Base-by-base conservation (phyloP, 306 rosid genomes). In the Pyrus bretschneideri region DNA sequence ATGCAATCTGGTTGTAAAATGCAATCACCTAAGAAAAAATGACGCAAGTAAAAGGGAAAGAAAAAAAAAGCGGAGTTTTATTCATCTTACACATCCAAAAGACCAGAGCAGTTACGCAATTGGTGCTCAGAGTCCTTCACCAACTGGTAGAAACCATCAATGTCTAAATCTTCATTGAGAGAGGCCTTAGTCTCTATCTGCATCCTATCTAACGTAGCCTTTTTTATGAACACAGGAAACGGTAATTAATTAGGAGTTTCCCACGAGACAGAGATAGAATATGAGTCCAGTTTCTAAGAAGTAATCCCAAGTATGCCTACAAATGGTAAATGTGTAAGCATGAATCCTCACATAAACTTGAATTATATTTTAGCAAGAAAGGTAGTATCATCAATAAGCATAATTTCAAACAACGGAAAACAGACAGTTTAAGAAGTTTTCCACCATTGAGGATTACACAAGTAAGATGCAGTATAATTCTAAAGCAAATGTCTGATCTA, bases 71-170 rank as follows among this genome's bases (percentile, higher is more conserved):
- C 21, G 67, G 69, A 79, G 69, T 81, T 75, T 61, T 75, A 61
- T 76, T 78, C 58, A 66, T 86, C 97, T 85, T 86, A 94, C 96
- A 87, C 69, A 72, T 87, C 82, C 79, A 78, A 83, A 76, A 89
- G 85, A 86, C 77, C 84, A 78, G 91, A 86, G 86, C 87, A 80
- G 77, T 84, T 81, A 70, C 78, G 88, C 82, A 87, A 81, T 74
- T 86, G 89, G 83, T 70, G 87, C 84, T 80, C 84, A 55, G 87
- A 82, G 82, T 87, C 82, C 77, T 79, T 79, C 73, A 68, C 78
- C 67, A 85, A 80, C 81, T 78, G 81, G 74, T 88, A 84, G 45
- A 61, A 76, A 69, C 76, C 79, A 58, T 45, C 79, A 67, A 13
- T 67, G 49, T 19, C 77, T 69, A 69, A 69, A 72, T 85, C 92